These are phyloP conservation scores for Lyophyllum atratum DNA, from an alignment of 768 basidiomycete species.

Conservation along the genomic window DNA sequence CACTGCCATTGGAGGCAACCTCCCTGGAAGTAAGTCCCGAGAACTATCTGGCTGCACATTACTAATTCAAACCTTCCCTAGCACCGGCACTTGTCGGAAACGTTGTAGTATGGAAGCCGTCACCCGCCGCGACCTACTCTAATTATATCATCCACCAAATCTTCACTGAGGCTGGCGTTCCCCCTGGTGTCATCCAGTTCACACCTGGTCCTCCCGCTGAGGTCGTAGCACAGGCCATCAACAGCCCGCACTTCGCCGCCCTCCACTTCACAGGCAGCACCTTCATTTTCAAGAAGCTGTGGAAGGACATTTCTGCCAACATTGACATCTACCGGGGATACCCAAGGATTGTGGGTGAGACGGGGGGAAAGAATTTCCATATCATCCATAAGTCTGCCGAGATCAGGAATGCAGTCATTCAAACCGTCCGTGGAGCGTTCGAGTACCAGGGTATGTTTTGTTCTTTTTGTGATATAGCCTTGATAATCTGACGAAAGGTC, in stretches of 20 bases:
- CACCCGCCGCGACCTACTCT: constrained; percentile 92
- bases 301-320: constrained; percentile 93
- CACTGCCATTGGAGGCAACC: constrained; percentile 97
- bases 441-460: constrained; percentile 82
- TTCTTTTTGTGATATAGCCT: not conserved
- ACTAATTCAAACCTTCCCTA: constrained; percentile 22
- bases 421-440: constrained; percentile 86
- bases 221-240: constrained; percentile 83
- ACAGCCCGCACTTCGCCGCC: constrained; percentile 77
- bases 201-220: constrained; percentile 87
- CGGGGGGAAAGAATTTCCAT: constrained; percentile 99
- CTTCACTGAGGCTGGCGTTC: constrained; percentile 91
- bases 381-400: constrained; percentile 88
- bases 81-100: constrained; percentile 95
- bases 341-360: constrained; percentile 97
- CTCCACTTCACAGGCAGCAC: constrained; percentile 98
- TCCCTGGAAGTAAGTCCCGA: constrained; percentile 51
- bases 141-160: constrained; percentile 93
- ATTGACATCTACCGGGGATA: constrained; percentile 86
- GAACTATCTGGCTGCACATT: not conserved
- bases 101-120: constrained; percentile 96
- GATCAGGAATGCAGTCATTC: constrained; percentile 85
- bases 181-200: constrained; percentile 95
- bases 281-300: constrained; percentile 89
- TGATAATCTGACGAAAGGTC: not conserved